phyloP scores from a whole-genome alignment of 108 stramenopile species.

The Cyclostephanos tholiformis region DNA sequence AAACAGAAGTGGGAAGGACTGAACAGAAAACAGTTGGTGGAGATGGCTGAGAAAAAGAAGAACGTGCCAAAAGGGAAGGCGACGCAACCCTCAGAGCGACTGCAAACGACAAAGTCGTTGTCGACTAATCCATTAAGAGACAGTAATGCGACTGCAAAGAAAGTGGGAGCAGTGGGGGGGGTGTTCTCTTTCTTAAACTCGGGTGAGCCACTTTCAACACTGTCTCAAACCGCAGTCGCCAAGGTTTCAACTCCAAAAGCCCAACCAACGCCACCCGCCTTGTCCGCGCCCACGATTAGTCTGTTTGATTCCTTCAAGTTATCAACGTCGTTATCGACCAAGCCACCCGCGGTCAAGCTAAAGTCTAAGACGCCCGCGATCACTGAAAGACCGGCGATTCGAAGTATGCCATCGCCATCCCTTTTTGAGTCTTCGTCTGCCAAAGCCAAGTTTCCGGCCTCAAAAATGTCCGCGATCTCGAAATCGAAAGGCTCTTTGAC shows the following conservation, averaged over 20 bases:
- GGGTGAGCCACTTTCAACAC: not conserved
- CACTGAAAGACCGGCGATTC: too few relatives aligned
- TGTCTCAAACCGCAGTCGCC: not conserved
- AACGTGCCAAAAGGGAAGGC: not conserved
- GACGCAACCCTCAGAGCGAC: not conserved
- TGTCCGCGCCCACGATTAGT: not conserved
- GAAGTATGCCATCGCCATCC: conserved; percentile 1
- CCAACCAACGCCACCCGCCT: not conserved
- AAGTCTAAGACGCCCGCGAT: not conserved
- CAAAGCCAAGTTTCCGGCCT: conserved; percentile 1
- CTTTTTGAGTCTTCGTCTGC: not conserved
- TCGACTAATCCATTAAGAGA: not conserved
- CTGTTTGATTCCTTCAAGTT: not conserved
- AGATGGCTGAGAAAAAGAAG: conserved; percentile 14
- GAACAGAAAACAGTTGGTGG: conserved; percentile 10
- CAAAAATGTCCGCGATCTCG: conserved; percentile 3
- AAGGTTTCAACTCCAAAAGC: not conserved
- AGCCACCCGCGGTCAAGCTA: too few relatives aligned
- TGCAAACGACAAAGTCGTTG: not conserved
- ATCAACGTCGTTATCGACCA: not conserved
- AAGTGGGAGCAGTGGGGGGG: too few relatives aligned
- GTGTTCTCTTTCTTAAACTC: not conserved
- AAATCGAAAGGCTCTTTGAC: conserved; percentile 2
- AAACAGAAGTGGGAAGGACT: not conserved
- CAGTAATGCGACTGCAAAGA: not conserved